Evolutionary conservation across 2,329 filamentous ascomycete genomes (phyloP), one percentile per base, ranked within the genome.

Genomic region (Drechslera avenae): DNA sequence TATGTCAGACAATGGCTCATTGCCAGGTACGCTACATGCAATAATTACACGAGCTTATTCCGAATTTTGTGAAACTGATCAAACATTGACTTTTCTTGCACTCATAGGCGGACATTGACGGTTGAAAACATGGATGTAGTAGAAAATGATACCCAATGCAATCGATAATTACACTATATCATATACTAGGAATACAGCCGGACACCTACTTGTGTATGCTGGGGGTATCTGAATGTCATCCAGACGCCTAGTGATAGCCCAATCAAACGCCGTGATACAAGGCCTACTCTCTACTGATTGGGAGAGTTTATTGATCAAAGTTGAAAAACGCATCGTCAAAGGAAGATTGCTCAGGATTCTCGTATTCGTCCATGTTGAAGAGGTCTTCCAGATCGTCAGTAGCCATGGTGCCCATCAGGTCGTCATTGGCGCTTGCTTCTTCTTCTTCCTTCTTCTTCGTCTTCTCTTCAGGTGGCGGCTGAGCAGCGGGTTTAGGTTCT

Each of bases 291-390:
- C 12, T 12, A 2, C 12, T 12, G n/a, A 33, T 28, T 17, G 26
- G 14, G 3, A 5, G 37, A 8, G 37, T 12, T 7, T 39, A 32
- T 23, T 64, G 59, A 9, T 65, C 69, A 28, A 71, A 69, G 9
- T 69, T 68, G 56, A 73, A 73, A 45, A 73, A 74, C 3, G 71
- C 73, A 35, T 74, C 68, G 44, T 75, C 69, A 49, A 76, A 75
- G 14, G 72, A 64, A 3, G 68, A 71, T 12, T 58, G 60, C 39
- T 71, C 69, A 0, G 64, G 62, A 30, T 71, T 69, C 26, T 64
- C 63, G 39, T 71, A 68, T 33, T 67, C 63, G 40, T 72, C 71
- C 46, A 71, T 54, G 44, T 70, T 66, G 57, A 73, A 73, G 3
- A 73, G 59, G 19, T 72, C 71, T 6, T 73, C 68, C 5, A 73